phyloP scores from a whole-genome alignment of 495 filamentous ascomycete genomes.

The Tuber aestivum region DNA sequence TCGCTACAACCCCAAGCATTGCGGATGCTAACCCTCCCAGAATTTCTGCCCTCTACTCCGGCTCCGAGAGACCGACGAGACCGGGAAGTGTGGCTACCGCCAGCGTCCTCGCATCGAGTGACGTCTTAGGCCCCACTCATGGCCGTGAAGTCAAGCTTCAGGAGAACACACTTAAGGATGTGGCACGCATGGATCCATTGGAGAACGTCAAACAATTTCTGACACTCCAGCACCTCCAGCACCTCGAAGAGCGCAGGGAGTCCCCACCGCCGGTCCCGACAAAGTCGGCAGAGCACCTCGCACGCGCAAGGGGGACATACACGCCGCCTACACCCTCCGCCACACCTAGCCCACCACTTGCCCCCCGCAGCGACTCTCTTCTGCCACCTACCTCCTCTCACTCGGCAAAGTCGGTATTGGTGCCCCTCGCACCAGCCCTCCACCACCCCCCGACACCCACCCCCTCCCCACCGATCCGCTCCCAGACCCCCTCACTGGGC shows the following conservation, averaged over 20 bases:
- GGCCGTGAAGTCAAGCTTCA: conserved; percentile 61
- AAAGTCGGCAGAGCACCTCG: conserved; percentile 45
- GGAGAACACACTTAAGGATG: conserved; percentile 59
- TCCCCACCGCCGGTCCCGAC: conserved; percentile 47
- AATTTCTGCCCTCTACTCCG: conserved; percentile 24
- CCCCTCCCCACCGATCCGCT: conserved; percentile 27
- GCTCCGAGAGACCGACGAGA: conserved; percentile 18
- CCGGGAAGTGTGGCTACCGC: conserved; percentile 46
- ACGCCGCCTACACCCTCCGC: conserved; percentile 53
- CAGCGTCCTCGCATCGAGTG: conserved; percentile 84
- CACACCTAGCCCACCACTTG: conserved; percentile 48
- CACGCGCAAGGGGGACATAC: conserved; percentile 29
- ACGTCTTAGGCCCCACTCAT: conserved; percentile 66
- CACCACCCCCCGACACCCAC: conserved; percentile 28
- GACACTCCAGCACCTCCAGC: conserved; percentile 42
- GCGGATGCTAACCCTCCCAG: conserved; percentile 34
- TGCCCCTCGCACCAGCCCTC: conserved; percentile 37
- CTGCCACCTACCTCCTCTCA: conserved; percentile 36
- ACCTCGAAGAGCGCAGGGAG: conserved; percentile 44
- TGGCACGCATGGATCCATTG: conserved; percentile 70
- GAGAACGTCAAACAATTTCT: conserved; percentile 89
- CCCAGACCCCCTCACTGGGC: conserved; percentile 37
- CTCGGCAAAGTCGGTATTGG: conserved; percentile 37
- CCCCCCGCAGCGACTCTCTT: conserved; percentile 24
- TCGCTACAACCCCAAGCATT: conserved; percentile 42